Evolutionary conservation across 495 filamentous ascomycete genomes (phyloP).

Genomic region (Daldinia decipiens): DNA sequence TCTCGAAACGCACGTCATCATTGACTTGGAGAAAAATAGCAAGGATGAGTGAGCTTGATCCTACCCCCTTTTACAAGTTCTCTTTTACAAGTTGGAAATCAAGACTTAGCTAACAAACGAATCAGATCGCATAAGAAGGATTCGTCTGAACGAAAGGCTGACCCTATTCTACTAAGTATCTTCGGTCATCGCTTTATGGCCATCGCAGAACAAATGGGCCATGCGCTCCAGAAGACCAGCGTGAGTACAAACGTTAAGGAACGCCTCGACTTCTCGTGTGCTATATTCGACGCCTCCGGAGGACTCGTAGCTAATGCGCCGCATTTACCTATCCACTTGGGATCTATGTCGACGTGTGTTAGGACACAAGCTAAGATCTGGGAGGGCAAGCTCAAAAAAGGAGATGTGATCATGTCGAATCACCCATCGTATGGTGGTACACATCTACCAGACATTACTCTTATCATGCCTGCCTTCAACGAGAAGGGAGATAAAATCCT

Average conservation of each 20-base stretch:
- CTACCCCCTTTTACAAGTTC: neutral
- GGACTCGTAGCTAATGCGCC: conserved; percentile 95
- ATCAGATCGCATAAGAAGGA: conserved; percentile 49
- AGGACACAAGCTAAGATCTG: conserved; percentile 93
- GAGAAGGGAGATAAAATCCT: conserved; percentile 81
- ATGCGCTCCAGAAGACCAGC: conserved; percentile 94
- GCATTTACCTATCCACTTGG: conserved; percentile 93
- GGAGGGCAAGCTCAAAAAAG: conserved; percentile 85
- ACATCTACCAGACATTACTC: conserved; percentile 89
- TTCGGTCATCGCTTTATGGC: conserved; percentile 99
- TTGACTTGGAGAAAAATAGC: conserved; percentile 70
- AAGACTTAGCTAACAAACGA: conserved; percentile 25
- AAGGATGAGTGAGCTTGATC: conserved; percentile 56
- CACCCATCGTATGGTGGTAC: conserved; percentile 92
- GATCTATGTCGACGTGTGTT: conserved; percentile 93
- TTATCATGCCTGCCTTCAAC: conserved; percentile 90
- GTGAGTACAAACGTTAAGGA: conserved; percentile 99
- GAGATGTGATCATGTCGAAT: conserved; percentile 95
- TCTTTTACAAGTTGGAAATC: neutral
- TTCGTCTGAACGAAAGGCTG: conserved; percentile 65
- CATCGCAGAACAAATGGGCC: conserved; percentile 97
- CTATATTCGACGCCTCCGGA: conserved; percentile 90
- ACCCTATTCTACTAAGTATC: conserved; percentile 93
- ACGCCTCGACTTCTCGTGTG: conserved; percentile 95
- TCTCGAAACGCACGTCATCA: conserved; percentile 76